Evolutionary conservation across 495 filamentous ascomycete species (phyloP).

Genomic region (Penicillium daleae): DNA sequence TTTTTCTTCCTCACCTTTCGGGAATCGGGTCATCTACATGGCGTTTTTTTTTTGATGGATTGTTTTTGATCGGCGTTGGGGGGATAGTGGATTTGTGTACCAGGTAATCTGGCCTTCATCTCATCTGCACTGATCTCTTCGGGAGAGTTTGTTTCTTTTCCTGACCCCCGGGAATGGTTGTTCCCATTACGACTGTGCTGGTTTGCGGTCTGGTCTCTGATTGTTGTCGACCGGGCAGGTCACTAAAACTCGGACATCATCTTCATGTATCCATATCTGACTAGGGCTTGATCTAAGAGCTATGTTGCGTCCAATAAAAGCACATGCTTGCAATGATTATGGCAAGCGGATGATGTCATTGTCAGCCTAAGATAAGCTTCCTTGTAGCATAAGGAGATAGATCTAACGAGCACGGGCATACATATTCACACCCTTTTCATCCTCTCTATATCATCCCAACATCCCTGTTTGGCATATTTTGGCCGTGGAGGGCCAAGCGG

Average conservation of each 20-base stretch:
- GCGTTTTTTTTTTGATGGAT: conserved; percentile 5
- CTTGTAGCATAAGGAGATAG: background rate
- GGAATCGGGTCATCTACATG: conserved; percentile 1
- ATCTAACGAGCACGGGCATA: background rate
- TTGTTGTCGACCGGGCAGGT: background rate
- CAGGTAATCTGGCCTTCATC: background rate
- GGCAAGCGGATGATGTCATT: conserved; percentile 19
- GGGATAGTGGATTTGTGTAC: background rate
- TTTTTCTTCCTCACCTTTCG: conserved; percentile 6
- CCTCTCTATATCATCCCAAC: background rate
- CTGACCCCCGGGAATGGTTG: background rate
- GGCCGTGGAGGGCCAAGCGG: background rate
- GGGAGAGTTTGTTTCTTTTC: background rate
- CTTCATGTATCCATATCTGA: conserved; percentile 17
- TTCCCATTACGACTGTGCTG: background rate
- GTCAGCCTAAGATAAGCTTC: background rate
- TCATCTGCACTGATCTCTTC: background rate
- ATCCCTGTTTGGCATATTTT: background rate
- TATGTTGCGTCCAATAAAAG: conserved; percentile 13
- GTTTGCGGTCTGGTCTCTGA: background rate
- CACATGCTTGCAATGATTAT: conserved; percentile 1
- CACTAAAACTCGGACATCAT: conserved; percentile 3
- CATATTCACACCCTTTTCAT: background rate
- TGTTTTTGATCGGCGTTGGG: conserved; percentile 3
- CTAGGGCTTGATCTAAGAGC: background rate